These are phyloP conservation scores for Stachybotrys elegans DNA, from an alignment of 2,329 filamentous ascomycete species.

Conservation along the genomic window DNA sequence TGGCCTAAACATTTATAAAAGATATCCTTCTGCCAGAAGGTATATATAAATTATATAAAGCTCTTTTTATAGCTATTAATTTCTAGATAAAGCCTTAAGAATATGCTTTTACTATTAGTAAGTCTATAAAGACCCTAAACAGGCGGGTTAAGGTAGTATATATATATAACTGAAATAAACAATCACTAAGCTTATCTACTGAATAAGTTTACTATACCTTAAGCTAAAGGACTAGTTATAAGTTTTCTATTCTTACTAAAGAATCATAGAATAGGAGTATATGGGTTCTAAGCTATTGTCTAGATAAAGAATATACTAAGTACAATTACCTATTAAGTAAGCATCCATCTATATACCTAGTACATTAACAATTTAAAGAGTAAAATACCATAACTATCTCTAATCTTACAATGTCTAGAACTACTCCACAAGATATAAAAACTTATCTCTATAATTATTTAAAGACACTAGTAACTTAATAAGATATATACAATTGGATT, in stretches of 20 bases:
- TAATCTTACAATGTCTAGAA: not conserved
- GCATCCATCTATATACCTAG: not conserved
- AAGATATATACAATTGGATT: slow-evolving; percentile 18
- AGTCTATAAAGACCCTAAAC: not conserved
- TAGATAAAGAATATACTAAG: not conserved
- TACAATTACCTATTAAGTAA: not conserved
- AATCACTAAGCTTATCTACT: not conserved
- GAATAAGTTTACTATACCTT: not conserved
- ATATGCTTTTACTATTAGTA: not conserved
- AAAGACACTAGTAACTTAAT: slow-evolving; percentile 10
- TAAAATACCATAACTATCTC: not conserved
- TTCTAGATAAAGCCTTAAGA: not conserved
- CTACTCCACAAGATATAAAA: slow-evolving; percentile 10
- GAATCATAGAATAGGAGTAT: not conserved
- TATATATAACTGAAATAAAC: not conserved
- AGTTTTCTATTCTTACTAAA: slow-evolving; percentile 4
- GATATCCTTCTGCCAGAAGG: too few relatives aligned
- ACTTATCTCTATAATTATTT: slow-evolving; percentile 9
- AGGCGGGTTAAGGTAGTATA: not conserved
- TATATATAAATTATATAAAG: too few relatives aligned
- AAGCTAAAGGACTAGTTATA: not conserved
- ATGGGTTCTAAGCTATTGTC: not conserved
- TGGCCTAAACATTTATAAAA: too few relatives aligned
- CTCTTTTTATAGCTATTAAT: too few relatives aligned
- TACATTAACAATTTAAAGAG: not conserved